phyloP scores from a whole-genome alignment of 305 asterid species.

The Ilex paraguariensis region DNA sequence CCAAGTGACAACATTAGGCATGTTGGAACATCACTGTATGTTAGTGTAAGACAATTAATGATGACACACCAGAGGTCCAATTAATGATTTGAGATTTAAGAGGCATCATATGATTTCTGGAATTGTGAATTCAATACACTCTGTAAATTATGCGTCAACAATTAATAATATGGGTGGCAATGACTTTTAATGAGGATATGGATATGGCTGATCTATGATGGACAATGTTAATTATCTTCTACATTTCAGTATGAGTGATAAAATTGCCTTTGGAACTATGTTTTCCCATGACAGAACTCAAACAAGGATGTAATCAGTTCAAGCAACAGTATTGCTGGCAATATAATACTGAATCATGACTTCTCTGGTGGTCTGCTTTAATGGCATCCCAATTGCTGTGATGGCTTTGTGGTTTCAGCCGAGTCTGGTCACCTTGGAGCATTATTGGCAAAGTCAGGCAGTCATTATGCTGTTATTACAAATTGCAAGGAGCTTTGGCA shows the following conservation, averaged over 20 bases:
- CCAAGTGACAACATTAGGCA: neutral
- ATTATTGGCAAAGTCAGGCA: slow-evolving; percentile 21
- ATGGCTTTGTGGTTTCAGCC: slow-evolving; percentile 50
- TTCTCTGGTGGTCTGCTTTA: slow-evolving; percentile 62
- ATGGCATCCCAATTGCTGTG: slow-evolving; percentile 67
- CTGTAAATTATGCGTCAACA: neutral
- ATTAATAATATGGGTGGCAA: no score
- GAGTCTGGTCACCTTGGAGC: slow-evolving; percentile 30
- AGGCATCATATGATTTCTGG: neutral
- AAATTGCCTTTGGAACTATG: neutral
- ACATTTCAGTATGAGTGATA: neutral
- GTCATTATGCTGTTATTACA: slow-evolving; percentile 53
- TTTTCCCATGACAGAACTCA: slow-evolving; percentile 27
- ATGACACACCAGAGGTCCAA: neutral
- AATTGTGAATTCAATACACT: neutral
- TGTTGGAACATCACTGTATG: neutral
- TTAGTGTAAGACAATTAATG: neutral
- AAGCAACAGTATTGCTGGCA: slow-evolving; percentile 20
- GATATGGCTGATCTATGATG: neutral
- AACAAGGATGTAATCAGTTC: slow-evolving; percentile 21
- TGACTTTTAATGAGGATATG: neutral
- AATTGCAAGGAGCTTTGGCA: slow-evolving; percentile 80
- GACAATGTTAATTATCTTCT: neutral
- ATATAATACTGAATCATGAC: slow-evolving; percentile 64
- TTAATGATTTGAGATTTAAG: neutral